Evolutionary conservation across 352 stramenopile species (phyloP).

Genomic region (Pythium diclinum): DNA sequence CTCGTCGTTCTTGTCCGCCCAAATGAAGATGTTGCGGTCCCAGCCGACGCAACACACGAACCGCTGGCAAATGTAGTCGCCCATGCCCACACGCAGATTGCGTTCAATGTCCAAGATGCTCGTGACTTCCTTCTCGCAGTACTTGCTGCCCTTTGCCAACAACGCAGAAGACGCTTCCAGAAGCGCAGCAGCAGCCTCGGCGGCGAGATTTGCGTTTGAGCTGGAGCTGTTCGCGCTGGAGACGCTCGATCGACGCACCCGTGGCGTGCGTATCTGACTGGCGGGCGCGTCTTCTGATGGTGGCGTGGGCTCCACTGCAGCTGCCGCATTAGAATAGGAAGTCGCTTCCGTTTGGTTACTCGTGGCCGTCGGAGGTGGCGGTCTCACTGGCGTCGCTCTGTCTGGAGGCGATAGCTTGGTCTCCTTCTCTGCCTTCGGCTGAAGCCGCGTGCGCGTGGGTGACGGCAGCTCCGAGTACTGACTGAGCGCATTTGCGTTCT

Average conservation of each 20-base stretch:
- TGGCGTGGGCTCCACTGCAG: constrained; percentile 1
- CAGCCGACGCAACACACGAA: constrained; percentile 82
- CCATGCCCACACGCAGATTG: constrained; percentile 76
- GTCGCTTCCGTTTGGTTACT: background rate
- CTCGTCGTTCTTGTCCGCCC: constrained; percentile 81
- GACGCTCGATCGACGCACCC: constrained; percentile 1
- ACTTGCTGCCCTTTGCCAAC: constrained; percentile 27
- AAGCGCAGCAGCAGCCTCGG: constrained; percentile 4
- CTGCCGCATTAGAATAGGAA: no score
- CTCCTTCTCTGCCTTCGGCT: constrained; percentile 25
- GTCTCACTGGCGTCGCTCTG: background rate
- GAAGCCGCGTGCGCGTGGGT: constrained; percentile 36
- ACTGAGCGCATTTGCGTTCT: constrained; percentile 31
- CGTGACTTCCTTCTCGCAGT: constrained; percentile 79
- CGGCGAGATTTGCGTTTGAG: background rate
- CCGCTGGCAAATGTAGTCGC: constrained; percentile 76
- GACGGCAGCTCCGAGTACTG: constrained; percentile 46
- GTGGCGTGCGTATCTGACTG: constrained; percentile 7
- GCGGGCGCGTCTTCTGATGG: constrained; percentile 3
- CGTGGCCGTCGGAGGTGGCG: background rate
- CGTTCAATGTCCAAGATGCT: constrained; percentile 79
- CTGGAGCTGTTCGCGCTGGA: background rate
- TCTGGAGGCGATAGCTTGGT: background rate
- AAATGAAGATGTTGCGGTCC: constrained; percentile 81
- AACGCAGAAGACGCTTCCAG: constrained; percentile 5